phyloP scores from a whole-genome alignment of 208 protist genomes.

The Trypanosoma boissoni region DNA sequence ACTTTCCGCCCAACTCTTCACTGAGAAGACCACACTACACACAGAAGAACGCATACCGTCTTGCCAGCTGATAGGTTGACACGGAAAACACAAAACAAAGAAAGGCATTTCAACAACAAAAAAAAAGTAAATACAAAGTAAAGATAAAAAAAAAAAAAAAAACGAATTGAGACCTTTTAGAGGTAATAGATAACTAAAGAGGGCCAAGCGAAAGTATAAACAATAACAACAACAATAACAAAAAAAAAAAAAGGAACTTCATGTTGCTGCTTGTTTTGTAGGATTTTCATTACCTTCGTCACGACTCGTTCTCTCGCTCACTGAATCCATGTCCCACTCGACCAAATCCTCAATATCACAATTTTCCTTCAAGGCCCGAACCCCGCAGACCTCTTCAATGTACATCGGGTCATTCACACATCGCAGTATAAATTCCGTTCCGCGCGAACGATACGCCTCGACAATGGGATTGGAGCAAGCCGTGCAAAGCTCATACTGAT shows the following conservation, averaged over 20 bases:
- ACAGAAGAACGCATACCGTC: too few relatives aligned
- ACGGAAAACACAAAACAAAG: too few relatives aligned
- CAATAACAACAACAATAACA: not conserved
- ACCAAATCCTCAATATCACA: slow-evolving; percentile 27
- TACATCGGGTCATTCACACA: slow-evolving; percentile 87
- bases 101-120: not conserved
- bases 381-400: slow-evolving; percentile 73
- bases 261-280: not conserved
- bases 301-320: slow-evolving; percentile 1
- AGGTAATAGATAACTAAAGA: slow-evolving; percentile 5
- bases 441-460: slow-evolving; percentile 53
- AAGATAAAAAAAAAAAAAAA: slow-evolving; percentile 6
- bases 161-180: slow-evolving; percentile 7
- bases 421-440: slow-evolving; percentile 87
- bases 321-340: slow-evolving; percentile 18
- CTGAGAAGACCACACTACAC: too few relatives aligned
- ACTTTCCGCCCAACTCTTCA: too few relatives aligned
- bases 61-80: too few relatives aligned
- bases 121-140: slow-evolving; percentile 8
- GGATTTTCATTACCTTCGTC: not conserved
- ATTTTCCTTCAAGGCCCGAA: slow-evolving; percentile 65
- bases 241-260: not conserved
- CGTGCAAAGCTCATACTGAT: slow-evolving; percentile 90
- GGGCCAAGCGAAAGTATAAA: not conserved
- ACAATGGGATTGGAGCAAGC: slow-evolving; percentile 90